phyloP scores from a whole-genome alignment of 2,329 filamentous ascomycete genomes.

The Aspergillus versicolor region DNA sequence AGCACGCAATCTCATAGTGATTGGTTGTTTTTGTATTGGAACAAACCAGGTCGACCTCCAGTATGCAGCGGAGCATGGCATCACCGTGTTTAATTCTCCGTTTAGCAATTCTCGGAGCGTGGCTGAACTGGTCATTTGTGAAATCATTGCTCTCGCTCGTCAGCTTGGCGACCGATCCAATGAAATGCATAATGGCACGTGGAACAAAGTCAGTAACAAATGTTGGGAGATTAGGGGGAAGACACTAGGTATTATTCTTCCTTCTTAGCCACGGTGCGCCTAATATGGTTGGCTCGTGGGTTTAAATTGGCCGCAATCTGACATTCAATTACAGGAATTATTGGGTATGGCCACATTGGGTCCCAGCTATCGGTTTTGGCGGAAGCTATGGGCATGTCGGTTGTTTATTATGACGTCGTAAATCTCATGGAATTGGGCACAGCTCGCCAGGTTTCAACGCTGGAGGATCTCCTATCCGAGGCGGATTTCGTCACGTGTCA shows the following conservation, averaged over 20 bases:
- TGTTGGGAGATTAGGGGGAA: constrained; percentile 99
- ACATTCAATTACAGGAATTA: constrained; percentile 62
- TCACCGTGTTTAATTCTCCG: constrained; percentile 98
- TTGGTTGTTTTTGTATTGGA: constrained; percentile 98
- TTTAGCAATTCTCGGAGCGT: constrained; percentile 98
- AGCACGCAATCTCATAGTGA: constrained; percentile 90
- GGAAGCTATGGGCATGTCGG: constrained; percentile 96
- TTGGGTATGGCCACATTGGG: constrained; percentile 97
- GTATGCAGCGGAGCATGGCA: constrained; percentile 56
- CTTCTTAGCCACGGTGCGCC: not conserved
- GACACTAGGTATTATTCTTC: constrained; percentile 66
- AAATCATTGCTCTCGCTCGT: constrained; percentile 87
- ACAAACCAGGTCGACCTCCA: constrained; percentile 62
- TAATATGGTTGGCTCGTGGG: not conserved
- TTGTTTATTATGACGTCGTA: constrained; percentile 95
- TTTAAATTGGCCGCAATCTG: constrained; percentile 8
- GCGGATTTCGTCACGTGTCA: constrained; percentile 94
- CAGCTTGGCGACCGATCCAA: constrained; percentile 90
- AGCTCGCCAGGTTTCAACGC: constrained; percentile 73
- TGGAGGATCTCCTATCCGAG: constrained; percentile 72
- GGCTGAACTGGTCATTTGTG: constrained; percentile 89
- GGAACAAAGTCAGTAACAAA: constrained; percentile 96
- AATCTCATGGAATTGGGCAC: constrained; percentile 94
- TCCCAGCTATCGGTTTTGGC: constrained; percentile 93
- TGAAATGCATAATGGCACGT: constrained; percentile 90